Base-by-base conservation (phyloP, 306 rosid species). In the Prunus mira region DNA sequence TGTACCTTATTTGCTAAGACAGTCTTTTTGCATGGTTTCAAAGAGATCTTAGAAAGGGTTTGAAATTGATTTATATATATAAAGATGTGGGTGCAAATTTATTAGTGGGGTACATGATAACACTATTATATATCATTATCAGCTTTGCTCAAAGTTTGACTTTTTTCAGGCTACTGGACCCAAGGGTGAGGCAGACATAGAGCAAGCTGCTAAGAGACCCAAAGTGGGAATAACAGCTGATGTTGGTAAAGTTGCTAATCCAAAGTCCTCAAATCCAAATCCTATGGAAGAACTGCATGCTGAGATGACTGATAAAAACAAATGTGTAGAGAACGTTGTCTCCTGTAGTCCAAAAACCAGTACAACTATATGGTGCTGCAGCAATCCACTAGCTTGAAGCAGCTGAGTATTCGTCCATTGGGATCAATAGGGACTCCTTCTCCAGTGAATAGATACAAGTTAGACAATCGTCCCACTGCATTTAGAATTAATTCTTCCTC, bases 401-500 rank as follows among this genome's bases (percentile, higher is more conserved):
- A 78, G 75, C 89, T 57, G 22, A 25, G 84, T 34, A 55, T 80
- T 77, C 89, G 80, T 71, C 87, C 90, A 61, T 71, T 75, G 72
- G 78, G 81, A 74, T 82, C 86, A 82, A 77, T 81, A 28, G 88
- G 81, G 58, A n/a, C 67, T 22, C 82, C 83, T 70, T 68, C 82
- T 77, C 74, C 77, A 19, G 20, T 66, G 71, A 92, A 90, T 76
- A 86, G 93, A 83, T 89, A 87, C 88, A 93, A 91, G 85, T 76
- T 88, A 81, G 97, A 90, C 79, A 87, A 92, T 72, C 96, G 91
- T 74, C 92, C 96, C 49, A 77, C 93, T 52, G 90, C 86, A 72
- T 93, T 91, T 83, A 90, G 80, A 84, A 84, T 93, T 85, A 84
- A 84, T 93, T 85, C 71, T 84, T 73, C 87, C 97, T 11, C 97